Conservation (phyloP, 164 flowering plant genomes). For the Kalanchoe fedtschenkoi region DNA sequence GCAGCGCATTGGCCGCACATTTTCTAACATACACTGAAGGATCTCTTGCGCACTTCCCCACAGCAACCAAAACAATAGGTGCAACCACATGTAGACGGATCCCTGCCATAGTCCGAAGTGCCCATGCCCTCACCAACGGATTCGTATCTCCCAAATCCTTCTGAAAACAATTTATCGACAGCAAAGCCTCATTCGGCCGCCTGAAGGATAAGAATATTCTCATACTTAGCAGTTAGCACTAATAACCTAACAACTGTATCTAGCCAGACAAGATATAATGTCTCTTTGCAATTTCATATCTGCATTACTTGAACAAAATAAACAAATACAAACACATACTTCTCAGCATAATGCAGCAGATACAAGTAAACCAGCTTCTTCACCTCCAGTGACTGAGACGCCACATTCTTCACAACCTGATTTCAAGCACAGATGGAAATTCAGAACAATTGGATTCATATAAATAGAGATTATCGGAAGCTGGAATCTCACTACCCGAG, state of each 20-base stretch:
- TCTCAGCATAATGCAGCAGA: constrained; percentile 93
- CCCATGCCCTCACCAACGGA: constrained; percentile 98
- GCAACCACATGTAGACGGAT: constrained; percentile 86
- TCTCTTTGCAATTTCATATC: not conserved
- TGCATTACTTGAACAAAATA: no score
- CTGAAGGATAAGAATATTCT: constrained; percentile 23
- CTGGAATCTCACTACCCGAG: constrained; percentile 46
- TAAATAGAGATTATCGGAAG: not conserved
- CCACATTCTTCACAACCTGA: constrained; percentile 98
- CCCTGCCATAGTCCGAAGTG: constrained; percentile 98
- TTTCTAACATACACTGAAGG: constrained; percentile 93
- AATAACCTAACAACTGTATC: not conserved
- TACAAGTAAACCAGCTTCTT: constrained; percentile 97
- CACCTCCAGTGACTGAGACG: constrained; percentile 81
- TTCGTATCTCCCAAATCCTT: constrained; percentile 91
- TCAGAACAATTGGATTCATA: no score
- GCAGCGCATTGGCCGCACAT: constrained; percentile 97
- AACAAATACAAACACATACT: constrained; percentile 44
- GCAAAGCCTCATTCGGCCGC: constrained; percentile 97
- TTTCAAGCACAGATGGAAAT: not conserved
- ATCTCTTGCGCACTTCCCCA: constrained; percentile 81
- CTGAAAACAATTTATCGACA: constrained; percentile 93
- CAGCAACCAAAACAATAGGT: constrained; percentile 80
- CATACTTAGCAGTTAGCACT: not conserved
- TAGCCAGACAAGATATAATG: not conserved